Conservation (phyloP, 176 grass and related monocot species). For the Lolium rigidum region DNA sequence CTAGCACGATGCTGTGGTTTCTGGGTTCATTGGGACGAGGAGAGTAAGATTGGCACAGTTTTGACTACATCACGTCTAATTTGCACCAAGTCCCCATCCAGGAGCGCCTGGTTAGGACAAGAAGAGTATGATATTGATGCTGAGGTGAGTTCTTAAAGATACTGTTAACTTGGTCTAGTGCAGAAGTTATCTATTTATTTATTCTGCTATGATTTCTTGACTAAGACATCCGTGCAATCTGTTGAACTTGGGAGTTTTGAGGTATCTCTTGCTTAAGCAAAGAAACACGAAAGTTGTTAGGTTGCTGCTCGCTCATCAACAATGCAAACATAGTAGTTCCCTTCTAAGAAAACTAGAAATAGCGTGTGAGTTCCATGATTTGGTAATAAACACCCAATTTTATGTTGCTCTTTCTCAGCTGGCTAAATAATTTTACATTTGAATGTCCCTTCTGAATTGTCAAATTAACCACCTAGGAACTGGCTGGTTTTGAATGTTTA, state of each 20-base stretch:
- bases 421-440: too few species aligned
- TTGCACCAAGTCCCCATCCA: not conserved
- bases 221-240: not conserved
- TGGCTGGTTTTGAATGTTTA: not conserved
- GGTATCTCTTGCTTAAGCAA: not conserved
- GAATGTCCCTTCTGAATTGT: constrained; percentile 4
- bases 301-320: not conserved
- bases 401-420: not conserved
- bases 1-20: constrained; percentile 9
- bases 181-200: not conserved
- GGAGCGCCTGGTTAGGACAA: not conserved
- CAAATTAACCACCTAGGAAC: not conserved
- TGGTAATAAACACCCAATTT: not conserved
- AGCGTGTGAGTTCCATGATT: not conserved
- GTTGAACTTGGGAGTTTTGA: not conserved
- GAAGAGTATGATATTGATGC: not conserved
- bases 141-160: not conserved
- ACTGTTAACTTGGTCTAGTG: not conserved
- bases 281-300: not conserved
- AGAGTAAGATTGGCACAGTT: not conserved
- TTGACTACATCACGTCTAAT: not conserved
- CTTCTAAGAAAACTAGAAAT: not conserved
- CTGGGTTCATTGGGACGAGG: not conserved
- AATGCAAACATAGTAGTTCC: not conserved
- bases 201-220: not conserved